Conservation (phyloP, 2,329 filamentous ascomycete species). For the Penicillium sclerotiorum region DNA sequence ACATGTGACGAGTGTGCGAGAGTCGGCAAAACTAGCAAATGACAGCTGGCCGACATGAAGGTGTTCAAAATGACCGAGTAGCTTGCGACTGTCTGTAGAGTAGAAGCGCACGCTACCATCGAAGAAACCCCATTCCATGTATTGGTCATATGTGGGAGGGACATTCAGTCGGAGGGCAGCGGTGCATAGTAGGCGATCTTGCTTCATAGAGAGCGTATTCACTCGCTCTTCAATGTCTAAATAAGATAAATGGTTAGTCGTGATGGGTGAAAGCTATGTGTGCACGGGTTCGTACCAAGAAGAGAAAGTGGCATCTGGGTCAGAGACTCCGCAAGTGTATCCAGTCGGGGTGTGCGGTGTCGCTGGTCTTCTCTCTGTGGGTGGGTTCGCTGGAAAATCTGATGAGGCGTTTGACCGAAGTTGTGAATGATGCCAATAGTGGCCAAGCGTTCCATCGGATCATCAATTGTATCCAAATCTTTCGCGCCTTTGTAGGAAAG, state of each 20-base stretch:
- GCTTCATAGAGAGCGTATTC: constrained; percentile 73
- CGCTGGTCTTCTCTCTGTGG: constrained; percentile 70
- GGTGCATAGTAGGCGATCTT: constrained; percentile 81
- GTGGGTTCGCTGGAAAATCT: constrained; percentile 84
- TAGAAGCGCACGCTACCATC: constrained; percentile 94
- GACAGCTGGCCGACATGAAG: constrained; percentile 90
- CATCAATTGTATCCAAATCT: constrained; percentile 86
- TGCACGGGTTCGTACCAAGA: constrained; percentile 52
- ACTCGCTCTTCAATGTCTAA: constrained; percentile 74
- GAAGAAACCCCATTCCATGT: constrained; percentile 93
- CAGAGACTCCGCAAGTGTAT: constrained; percentile 75
- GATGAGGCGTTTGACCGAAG: constrained; percentile 95
- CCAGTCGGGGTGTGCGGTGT: constrained; percentile 69
- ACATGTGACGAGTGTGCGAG: constrained; percentile 85
- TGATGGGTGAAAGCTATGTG: too few relatives aligned
- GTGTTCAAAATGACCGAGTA: constrained; percentile 89
- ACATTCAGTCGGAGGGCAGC: constrained; percentile 85
- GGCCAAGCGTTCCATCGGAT: constrained; percentile 81
- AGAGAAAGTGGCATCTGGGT: constrained; percentile 78
- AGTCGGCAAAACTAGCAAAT: constrained; percentile 80
- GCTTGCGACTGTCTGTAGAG: constrained; percentile 76
- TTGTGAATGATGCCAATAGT: constrained; percentile 98
- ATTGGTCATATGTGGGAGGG: constrained; percentile 83
- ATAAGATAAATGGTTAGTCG: constrained; percentile 3
- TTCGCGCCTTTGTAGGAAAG: constrained; percentile 93